Evolutionary conservation across 495 filamentous ascomycete species (phyloP), one percentile per base, ranked within the genome.

Genomic region (Jackrogersella multiformis): DNA sequence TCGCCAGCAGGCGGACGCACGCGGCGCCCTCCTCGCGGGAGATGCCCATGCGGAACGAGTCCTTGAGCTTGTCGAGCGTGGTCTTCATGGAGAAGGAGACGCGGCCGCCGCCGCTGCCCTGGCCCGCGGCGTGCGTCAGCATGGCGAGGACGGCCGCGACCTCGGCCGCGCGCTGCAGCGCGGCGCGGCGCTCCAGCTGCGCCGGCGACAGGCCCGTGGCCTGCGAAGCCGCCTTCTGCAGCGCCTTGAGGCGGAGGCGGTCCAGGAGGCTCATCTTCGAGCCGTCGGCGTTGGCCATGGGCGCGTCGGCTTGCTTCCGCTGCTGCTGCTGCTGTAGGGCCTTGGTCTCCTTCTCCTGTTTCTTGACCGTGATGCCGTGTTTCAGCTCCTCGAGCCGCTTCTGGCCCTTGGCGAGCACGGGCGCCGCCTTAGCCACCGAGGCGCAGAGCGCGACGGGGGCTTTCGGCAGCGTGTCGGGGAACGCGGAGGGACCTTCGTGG

Each of bases 331-430:
- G 23, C 52, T 52, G 35, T 5, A n/a, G n/a, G n/a, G 24, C 36
- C 52, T 61, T 66, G 13, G 65, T 41, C 20, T 65, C 58, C 45
- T 73, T 59, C 36, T 79, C 63, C 52, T 77, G 75, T 68, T 80
- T 78, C 73, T 84, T 84, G 9, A 72, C 56, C 12, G 74, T 78
- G 34, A 83, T 77, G 65, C 79, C 78, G 53, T 76, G 75, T 75
- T 86, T 88, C 56, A 90, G 76, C 28, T 89, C 86, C 65, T 85
- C 81, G 16, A 91, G 82, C 4, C 87, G 81, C 46, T 82, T 82
- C 68, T 89, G 86, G 34, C 86, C 86, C 66, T 87, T 87, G 8
- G 80, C 81, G 66, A 70, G 79, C 20, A 78, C 73, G 65, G 70
- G 79, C 32, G 75, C 74, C 21, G 80, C 75, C 34, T 84, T 83